Base-by-base conservation (phyloP, 768 basidiomycete genomes). In the Hygrophorus pudorinus region DNA sequence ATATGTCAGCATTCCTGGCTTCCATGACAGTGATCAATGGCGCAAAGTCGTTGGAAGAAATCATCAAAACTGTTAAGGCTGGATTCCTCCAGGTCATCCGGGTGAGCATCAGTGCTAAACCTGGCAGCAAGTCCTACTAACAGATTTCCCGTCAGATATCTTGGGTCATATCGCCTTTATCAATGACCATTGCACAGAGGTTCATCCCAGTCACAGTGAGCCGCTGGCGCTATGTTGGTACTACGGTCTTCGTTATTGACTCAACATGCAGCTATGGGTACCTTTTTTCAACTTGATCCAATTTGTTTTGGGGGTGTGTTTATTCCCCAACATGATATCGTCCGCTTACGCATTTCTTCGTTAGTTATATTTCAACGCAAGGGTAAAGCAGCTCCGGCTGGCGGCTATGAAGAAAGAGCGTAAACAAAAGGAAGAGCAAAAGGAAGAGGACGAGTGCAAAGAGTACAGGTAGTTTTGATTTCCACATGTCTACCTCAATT, bases 11-110 rank as follows among this genome's bases (percentile, higher is more conserved):
- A 3, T 88, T 77, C 60, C 71, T 93, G 27, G 70, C 82, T 0
- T 85, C 78, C 18, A 84, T 88, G 78, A 85, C 90, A 1, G 59
- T 91, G 29, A 90, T 93, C 50, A 81, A 81, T 46, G 90, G 90
- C 30, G 85, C 86, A 13, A 75, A 71, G 51, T 76, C 81, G 7
- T 49, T 73, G 6, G 70, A 78, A 30, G 79, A 82, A 18, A 67
- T 92, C 38, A 51, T 72, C 38, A 76, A 72, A 54, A 81, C 82
- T 1, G 74, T 91, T 27, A 80, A 75, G 58, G 71, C 62, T 13
- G 85, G 86, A 14, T 88, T 88, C 67, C 71, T 82, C 57, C 61
- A 76, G 17, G 84, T 88, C 46, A 70, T 90, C 44, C 67, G 76
- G 60, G 87, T 90, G 52, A 46, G 75, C 53, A 18, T 9, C 24